Conservation (phyloP, 208 protist species). For the Borovskyia barvae region DNA sequence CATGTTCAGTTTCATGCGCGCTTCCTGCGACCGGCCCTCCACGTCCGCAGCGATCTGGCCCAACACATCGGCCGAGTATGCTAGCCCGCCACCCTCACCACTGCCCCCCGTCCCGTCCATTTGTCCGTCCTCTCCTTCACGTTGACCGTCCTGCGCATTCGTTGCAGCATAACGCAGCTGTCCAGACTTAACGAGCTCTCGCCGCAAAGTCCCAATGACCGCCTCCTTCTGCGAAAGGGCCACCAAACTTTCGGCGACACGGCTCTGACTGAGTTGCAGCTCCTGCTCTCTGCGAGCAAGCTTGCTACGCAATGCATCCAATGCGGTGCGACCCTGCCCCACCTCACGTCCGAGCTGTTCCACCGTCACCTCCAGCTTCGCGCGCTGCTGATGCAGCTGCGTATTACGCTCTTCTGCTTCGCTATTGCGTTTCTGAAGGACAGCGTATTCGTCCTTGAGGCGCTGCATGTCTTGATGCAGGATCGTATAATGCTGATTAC, state of each 20-base stretch:
- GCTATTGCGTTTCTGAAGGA: conserved; percentile 41
- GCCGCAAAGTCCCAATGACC: conserved; percentile 62
- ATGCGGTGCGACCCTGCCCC: conserved; percentile 41
- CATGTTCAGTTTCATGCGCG: conserved; percentile 65
- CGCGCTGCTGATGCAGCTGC: conserved; percentile 59
- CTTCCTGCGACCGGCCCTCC: conserved; percentile 64
- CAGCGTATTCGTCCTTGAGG: conserved; percentile 44
- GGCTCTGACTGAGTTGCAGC: conserved; percentile 57
- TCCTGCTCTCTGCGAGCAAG: conserved; percentile 66
- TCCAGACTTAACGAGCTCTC: conserved; percentile 59
- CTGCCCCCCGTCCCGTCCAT: neutral
- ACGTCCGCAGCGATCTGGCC: conserved; percentile 68
- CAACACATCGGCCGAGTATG: conserved; percentile 61
- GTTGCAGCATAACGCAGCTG: conserved; percentile 9
- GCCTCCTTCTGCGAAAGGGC: conserved; percentile 78
- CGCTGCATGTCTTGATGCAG: conserved; percentile 49
- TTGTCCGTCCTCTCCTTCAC: conserved; percentile 4
- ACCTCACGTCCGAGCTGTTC: conserved; percentile 74
- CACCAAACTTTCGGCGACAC: conserved; percentile 71
- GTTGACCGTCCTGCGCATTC: neutral
- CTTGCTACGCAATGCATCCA: conserved; percentile 52
- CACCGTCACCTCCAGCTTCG: conserved; percentile 63
- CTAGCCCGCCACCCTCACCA: neutral
- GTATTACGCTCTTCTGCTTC: conserved; percentile 71
- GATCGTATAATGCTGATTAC: conserved; percentile 66